Evolutionary conservation across 2,329 filamentous ascomycete genomes (phyloP).

Genomic region (Didymella arachidicola): DNA sequence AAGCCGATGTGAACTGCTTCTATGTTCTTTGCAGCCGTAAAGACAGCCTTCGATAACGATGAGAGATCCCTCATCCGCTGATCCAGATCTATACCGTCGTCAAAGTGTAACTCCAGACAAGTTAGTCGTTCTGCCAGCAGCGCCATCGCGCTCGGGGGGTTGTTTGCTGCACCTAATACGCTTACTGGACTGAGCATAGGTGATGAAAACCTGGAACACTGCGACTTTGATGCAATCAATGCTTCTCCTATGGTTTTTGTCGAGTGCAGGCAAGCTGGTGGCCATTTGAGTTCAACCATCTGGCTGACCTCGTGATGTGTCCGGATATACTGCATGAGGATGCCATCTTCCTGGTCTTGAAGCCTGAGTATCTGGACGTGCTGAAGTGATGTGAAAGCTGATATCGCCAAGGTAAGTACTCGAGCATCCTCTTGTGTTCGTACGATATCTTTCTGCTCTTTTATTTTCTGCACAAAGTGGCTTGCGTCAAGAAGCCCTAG

Average conservation of each 20-base stretch:
- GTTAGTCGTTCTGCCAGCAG: constrained; percentile 65
- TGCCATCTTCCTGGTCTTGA: constrained; percentile 65
- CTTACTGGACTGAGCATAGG: constrained; percentile 69
- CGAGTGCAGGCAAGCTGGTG: constrained; percentile 68
- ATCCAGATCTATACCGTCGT: constrained; percentile 64
- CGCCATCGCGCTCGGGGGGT: constrained; percentile 58
- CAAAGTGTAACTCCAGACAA: constrained; percentile 70
- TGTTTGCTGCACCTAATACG: constrained; percentile 60
- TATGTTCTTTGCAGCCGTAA: constrained; percentile 66
- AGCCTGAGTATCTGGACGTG: constrained; percentile 70
- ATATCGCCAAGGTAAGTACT: constrained; percentile 63
- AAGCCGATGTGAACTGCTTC: constrained; percentile 71
- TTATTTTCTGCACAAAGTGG: constrained; percentile 55
- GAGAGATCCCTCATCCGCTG: constrained; percentile 66
- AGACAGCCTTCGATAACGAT: constrained; percentile 64
- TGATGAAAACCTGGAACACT: constrained; percentile 67
- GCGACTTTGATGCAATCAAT: constrained; percentile 63
- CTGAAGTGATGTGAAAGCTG: constrained; percentile 66
- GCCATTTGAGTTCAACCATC: constrained; percentile 65
- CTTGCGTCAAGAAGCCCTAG: constrained; percentile 51
- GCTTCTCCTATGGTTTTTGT: constrained; percentile 66
- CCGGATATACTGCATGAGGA: constrained; percentile 61
- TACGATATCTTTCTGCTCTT: constrained; percentile 62
- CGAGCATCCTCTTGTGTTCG: constrained; percentile 59
- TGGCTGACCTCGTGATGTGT: constrained; percentile 56